A percentile compares a stretch with the other conserved stretches of the same genome.
Evolutionary conservation across 805 yeast genomes (phyloP).

Genomic region (Starmera caribaea): DNA sequence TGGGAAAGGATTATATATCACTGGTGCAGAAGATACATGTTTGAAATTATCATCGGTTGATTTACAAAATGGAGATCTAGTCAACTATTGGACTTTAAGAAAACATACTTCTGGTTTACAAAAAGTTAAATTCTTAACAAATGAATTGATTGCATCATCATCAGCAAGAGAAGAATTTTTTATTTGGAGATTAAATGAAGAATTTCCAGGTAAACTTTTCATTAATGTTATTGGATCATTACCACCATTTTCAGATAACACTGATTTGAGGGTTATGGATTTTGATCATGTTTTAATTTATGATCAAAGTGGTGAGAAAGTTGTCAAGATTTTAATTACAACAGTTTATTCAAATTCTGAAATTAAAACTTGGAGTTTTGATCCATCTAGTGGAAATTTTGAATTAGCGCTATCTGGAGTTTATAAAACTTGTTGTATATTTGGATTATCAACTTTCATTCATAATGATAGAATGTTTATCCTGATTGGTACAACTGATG

Average conservation of each 20-base stretch:
- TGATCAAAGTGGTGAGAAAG: slow-evolving; percentile 12
- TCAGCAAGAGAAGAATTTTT: slow-evolving; percentile 86
- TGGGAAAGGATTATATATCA: slow-evolving; percentile 36
- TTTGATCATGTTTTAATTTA: slow-evolving; percentile 41
- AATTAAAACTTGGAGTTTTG: slow-evolving; percentile 55
- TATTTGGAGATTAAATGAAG: slow-evolving; percentile 56
- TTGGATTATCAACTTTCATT: slow-evolving; percentile 44
- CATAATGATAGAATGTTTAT: slow-evolving; percentile 24
- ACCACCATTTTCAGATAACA: slow-evolving; percentile 46
- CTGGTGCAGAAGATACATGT: slow-evolving; percentile 88
- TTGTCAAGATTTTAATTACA: slow-evolving; percentile 41
- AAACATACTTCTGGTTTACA: slow-evolving; percentile 89
- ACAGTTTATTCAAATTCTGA: slow-evolving; percentile 83
- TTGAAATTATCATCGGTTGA: slow-evolving; percentile 42
- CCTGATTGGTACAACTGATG: slow-evolving; percentile 74
- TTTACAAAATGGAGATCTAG: slow-evolving; percentile 29
- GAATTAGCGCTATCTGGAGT: slow-evolving; percentile 32
- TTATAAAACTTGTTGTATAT: slow-evolving; percentile 71
- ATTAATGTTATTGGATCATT: slow-evolving; percentile 42
- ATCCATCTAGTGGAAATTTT: slow-evolving; percentile 28
- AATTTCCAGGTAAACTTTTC: slow-evolving; percentile 28
- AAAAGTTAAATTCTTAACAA: slow-evolving; percentile 50
- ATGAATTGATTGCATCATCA: slow-evolving; percentile 39
- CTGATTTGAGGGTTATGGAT: slow-evolving; percentile 89
- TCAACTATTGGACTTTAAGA: slow-evolving; percentile 51